Evolutionary conservation across 2,329 filamentous ascomycete species (phyloP).

Genomic region (Alternaria angustiovoidea): DNA sequence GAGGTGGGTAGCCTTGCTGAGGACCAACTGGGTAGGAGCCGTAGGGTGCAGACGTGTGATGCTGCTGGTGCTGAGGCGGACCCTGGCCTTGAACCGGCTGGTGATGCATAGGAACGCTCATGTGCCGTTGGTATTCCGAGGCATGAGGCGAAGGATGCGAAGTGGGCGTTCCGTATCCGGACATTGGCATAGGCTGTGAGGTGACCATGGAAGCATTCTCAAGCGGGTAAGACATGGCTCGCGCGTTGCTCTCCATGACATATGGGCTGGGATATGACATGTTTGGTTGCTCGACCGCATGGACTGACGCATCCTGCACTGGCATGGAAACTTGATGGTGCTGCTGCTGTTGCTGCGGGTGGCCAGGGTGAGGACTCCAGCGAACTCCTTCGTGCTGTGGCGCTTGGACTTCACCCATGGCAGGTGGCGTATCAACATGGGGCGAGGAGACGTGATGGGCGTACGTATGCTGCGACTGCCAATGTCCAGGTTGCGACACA

Average conservation of each 20-base stretch:
- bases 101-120: constrained; percentile 48
- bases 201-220: constrained; percentile 48
- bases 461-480: constrained; percentile 48
- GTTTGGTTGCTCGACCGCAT: constrained; percentile 39
- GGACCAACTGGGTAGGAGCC: constrained; percentile 35
- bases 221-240: constrained; percentile 52
- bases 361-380: constrained; percentile 46
- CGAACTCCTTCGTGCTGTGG: constrained; percentile 40
- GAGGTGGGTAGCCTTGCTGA: constrained; percentile 46
- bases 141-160: constrained; percentile 49
- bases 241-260: constrained; percentile 47
- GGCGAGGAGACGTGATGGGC: constrained; percentile 45
- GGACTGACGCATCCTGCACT: constrained; percentile 43
- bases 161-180: constrained; percentile 48
- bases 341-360: constrained; percentile 47
- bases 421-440: constrained; percentile 42
- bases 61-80: constrained; percentile 36
- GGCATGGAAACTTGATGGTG: constrained; percentile 46
- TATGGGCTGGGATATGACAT: constrained; percentile 50
- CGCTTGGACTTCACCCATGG: constrained; percentile 41
- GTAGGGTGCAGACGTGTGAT: constrained; percentile 40
- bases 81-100: constrained; percentile 39
- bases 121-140: constrained; percentile 49
- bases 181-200: constrained; percentile 49
- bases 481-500: constrained; percentile 48